Percentiles rank a stretch among this genome's conserved stretches.
Conservation (phyloP, 2,329 filamentous ascomycete genomes). For the Hymenoscyphus repandus region DNA sequence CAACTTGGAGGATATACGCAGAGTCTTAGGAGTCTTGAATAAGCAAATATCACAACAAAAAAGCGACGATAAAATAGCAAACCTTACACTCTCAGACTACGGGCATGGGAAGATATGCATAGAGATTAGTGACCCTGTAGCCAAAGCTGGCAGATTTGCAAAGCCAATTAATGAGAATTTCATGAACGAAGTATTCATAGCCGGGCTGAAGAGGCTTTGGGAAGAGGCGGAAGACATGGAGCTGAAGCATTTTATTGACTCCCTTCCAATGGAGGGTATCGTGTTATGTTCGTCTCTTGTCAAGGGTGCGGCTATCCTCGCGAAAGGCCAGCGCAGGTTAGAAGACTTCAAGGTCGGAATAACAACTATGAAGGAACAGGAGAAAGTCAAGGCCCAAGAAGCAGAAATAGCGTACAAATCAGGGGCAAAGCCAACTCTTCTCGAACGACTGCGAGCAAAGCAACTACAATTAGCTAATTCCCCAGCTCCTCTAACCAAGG, state of each 20-base stretch:
- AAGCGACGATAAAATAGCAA: constrained; percentile 32
- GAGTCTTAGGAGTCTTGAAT: constrained; percentile 59
- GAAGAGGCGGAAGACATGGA: constrained; percentile 18
- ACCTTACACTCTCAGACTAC: constrained; percentile 43
- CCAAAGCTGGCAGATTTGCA: constrained; percentile 26
- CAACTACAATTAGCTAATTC: constrained; percentile 46
- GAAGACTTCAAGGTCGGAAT: constrained; percentile 61
- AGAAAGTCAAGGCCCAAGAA: constrained; percentile 31
- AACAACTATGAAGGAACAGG: constrained; percentile 43
- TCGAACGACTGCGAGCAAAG: constrained; percentile 73
- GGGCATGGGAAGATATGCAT: constrained; percentile 53
- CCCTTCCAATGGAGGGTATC: constrained; percentile 52
- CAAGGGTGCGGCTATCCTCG: constrained; percentile 51
- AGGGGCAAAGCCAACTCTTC: constrained; percentile 55
- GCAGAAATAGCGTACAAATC: constrained; percentile 8
- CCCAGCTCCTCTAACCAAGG: constrained; percentile 43
- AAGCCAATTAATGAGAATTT: constrained; percentile 44
- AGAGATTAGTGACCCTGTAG: constrained; percentile 38
- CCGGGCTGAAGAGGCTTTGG: constrained; percentile 45
- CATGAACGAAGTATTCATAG: constrained; percentile 50
- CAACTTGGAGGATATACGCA: constrained; percentile 58
- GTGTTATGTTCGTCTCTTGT: constrained; percentile 44
- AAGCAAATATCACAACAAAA: constrained; percentile 28
- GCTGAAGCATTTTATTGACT: constrained; percentile 42
- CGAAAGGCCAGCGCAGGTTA: constrained; percentile 65